Conservation (phyloP, 192 early-diverging fungal species). For the Geosiphon pyriformis region DNA sequence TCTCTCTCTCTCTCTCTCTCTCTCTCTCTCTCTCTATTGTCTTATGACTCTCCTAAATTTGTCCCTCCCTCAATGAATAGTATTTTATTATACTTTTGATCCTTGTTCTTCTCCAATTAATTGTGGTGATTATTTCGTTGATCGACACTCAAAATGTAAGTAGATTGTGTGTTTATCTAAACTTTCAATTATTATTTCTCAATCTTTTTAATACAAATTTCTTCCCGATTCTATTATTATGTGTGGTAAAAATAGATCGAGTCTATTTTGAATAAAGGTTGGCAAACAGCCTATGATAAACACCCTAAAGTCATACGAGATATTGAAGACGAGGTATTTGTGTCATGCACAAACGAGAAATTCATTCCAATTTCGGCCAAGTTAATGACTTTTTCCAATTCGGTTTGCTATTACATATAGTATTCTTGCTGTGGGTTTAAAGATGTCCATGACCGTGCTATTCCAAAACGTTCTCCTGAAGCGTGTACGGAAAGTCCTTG, state of each 20-base stretch:
- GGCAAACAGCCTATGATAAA: not conserved
- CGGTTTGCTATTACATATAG: not conserved
- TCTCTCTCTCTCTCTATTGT: no score
- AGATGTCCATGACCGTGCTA: slow-evolving; percentile 31
- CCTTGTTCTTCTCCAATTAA: slow-evolving; percentile 2
- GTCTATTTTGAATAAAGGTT: not conserved
- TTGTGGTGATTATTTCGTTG: not conserved
- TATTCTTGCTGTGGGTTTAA: slow-evolving; percentile 47
- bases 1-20: no score
- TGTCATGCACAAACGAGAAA: not conserved
- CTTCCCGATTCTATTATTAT: no score
- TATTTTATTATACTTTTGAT: slow-evolving; percentile 9
- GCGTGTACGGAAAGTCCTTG: slow-evolving; percentile 22
- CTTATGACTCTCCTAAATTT: no score
- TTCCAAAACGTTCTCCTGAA: slow-evolving; percentile 22
- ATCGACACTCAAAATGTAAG: not conserved
- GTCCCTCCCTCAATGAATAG: no score
- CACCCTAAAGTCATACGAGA: slow-evolving; percentile 11
- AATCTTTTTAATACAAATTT: not conserved
- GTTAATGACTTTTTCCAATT: no score
- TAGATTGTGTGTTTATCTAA: not conserved
- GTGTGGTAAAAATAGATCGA: slow-evolving; percentile 8
- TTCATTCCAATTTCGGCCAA: not conserved
- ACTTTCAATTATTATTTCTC: not conserved
- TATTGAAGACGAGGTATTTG: slow-evolving; percentile 10